Evolutionary conservation across 2,329 filamentous ascomycete species (phyloP).

Genomic region (Calonectria leucothoes): DNA sequence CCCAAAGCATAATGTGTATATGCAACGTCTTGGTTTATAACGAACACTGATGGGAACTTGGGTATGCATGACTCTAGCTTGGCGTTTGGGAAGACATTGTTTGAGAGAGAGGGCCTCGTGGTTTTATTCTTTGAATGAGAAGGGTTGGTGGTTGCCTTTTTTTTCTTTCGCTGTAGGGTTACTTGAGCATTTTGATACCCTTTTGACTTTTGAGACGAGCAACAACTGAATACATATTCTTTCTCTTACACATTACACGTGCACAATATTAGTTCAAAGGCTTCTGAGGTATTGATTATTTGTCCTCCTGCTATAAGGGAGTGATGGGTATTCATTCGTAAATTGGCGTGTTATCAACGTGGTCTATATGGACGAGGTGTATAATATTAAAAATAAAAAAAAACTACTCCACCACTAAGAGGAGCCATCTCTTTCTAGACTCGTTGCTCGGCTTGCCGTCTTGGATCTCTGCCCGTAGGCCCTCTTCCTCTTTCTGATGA

Average conservation of each 20-base stretch:
- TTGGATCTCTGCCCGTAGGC: slow-evolving; percentile 33
- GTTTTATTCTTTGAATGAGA: slow-evolving; percentile 24
- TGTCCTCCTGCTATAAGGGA: background rate
- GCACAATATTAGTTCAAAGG: background rate
- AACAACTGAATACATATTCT: slow-evolving; percentile 27
- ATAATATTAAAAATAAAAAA: no score
- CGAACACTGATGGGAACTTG: background rate
- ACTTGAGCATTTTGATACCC: slow-evolving; percentile 50
- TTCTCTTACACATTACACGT: slow-evolving; percentile 24
- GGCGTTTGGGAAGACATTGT: slow-evolving; percentile 25
- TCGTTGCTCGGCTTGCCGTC: slow-evolving; percentile 25
- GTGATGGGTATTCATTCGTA: background rate
- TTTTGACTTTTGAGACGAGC: slow-evolving; percentile 37
- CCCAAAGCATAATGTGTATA: background rate
- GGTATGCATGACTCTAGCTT: slow-evolving; percentile 23
- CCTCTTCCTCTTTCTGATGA: slow-evolving; percentile 44
- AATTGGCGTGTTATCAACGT: background rate
- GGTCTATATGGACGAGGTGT: background rate
- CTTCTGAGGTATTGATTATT: background rate
- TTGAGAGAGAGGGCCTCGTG: slow-evolving; percentile 16
- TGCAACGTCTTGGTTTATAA: slow-evolving; percentile 6
- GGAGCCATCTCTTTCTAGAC: slow-evolving; percentile 20
- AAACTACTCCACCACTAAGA: slow-evolving; percentile 12
- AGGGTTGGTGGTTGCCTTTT: slow-evolving; percentile 16
- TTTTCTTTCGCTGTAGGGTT: slow-evolving; percentile 40